Evolutionary conservation across 2,329 filamentous ascomycete species (phyloP).

Genomic region (Blastomyces gilchristii): DNA sequence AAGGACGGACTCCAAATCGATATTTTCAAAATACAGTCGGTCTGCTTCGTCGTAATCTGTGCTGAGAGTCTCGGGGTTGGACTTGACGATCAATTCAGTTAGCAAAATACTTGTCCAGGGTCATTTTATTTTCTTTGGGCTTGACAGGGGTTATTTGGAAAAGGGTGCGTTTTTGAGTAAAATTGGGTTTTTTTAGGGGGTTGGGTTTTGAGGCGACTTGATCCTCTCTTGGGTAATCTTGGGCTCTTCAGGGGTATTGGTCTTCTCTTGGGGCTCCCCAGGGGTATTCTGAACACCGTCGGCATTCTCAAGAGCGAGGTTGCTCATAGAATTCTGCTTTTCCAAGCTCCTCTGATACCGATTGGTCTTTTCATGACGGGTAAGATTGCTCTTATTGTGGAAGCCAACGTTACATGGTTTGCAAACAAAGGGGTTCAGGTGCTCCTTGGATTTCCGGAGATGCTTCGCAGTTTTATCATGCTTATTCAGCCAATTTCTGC

Average conservation of each 20-base stretch:
- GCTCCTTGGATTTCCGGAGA: background rate
- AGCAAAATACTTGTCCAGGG: constrained; percentile 6
- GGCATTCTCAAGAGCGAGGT: background rate
- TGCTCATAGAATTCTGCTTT: background rate
- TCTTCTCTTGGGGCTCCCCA: no score
- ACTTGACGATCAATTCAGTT: constrained; percentile 23
- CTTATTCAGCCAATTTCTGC: background rate
- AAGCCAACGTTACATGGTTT: background rate
- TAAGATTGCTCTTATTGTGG: background rate
- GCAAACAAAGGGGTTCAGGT: background rate
- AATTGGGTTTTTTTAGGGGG: background rate
- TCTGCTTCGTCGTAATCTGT: constrained; percentile 96
- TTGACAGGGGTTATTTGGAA: background rate
- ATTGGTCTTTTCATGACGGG: background rate
- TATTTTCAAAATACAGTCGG: constrained; percentile 90
- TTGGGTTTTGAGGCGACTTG: no score
- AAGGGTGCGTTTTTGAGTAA: background rate
- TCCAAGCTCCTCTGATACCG: background rate
- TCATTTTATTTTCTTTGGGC: background rate
- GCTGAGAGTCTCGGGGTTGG: constrained; percentile 79
- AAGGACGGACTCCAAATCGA: constrained; percentile 77
- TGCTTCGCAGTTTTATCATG: background rate
- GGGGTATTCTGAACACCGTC: background rate
- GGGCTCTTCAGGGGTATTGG: no score
- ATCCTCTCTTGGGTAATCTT: no score